Evolutionary conservation across 2,329 filamentous ascomycete species (phyloP), one percentile per base, ranked within the genome.

Genomic region (Neophaeococcomyces aloes): DNA sequence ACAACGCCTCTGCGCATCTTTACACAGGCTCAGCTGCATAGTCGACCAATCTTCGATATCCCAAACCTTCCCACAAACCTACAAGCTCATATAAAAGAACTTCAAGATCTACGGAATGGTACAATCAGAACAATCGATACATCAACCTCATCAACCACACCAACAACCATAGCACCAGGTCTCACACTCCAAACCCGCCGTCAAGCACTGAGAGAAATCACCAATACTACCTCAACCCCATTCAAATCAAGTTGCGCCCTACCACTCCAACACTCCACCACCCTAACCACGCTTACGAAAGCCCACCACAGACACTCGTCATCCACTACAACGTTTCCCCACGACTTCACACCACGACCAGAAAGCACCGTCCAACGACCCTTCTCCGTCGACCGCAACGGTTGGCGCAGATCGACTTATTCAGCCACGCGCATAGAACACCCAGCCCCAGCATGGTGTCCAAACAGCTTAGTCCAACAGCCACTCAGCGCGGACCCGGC

Each of bases 61-160:
- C 38, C 38, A 15, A 29, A 11, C 14, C 27, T 32, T 15, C 38
- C 38, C 4, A 21, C 46, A 31, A 17, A 47, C 44, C 23, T 39
- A 42, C 42, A 53, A 32, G 7, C 45, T 38, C 29, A 46, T 32
- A 45, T 49, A 48, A 11, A 49, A 30, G 27, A 49, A 42, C 15
- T 41, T 29, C 27, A 41, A 31, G n/a, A 18, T 33, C 17, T 29
- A n/a, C 7, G 19, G 14, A 31, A 17, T 19, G 29, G 29, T 4
- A 18, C 27, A 10, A 23, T 23, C 17, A n/a, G n/a, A n/a, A 29
- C 38, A 4, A 32, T 5, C 10, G 11, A 15, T 15, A 35, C 6
- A 19, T 5, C 10, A 5, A 15, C 15, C 15, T 5, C 30, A 33
- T 13, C 30, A 33, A 17, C 30, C 6, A 17, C 30, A 33, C 13